Conservation (phyloP, 2,329 filamentous ascomycete species). For the Xylariaceae sp. region DNA sequence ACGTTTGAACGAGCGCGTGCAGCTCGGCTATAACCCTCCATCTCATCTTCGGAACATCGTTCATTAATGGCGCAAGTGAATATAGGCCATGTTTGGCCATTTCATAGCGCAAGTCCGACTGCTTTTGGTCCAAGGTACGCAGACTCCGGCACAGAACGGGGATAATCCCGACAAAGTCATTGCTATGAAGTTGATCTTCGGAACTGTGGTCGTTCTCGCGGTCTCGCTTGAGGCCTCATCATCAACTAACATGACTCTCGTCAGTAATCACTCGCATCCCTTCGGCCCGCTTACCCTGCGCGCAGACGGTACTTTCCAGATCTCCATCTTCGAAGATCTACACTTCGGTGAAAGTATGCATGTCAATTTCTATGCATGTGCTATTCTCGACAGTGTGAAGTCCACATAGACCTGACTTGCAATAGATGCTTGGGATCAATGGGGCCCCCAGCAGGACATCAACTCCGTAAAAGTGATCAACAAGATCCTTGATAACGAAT, state of each 20-base stretch:
- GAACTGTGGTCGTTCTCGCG: constrained; percentile 11
- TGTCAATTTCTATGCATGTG: background rate
- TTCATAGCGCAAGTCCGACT: background rate
- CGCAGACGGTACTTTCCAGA: constrained; percentile 44
- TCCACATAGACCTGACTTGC: background rate
- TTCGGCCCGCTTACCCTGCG: constrained; percentile 35
- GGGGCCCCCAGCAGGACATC: constrained; percentile 49
- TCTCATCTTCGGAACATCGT: background rate
- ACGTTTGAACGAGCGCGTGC: background rate
- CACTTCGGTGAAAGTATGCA: constrained; percentile 63
- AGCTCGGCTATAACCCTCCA: background rate
- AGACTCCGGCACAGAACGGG: constrained; percentile 7
- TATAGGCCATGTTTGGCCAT: constrained; percentile 23
- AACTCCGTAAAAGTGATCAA: constrained; percentile 54
- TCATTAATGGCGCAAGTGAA: constrained; percentile 27
- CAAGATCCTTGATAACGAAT: constrained; percentile 52
- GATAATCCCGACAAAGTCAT: constrained; percentile 1
- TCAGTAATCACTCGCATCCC: constrained; percentile 13
- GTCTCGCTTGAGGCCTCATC: constrained; percentile 13
- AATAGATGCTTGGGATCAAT: constrained; percentile 41
- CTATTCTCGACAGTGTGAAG: background rate
- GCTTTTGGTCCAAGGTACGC: constrained; percentile 20
- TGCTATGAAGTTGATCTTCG: constrained; percentile 2
- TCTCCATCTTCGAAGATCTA: constrained; percentile 62
- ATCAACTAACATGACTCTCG: constrained; percentile 19